Base-by-base conservation (phyloP, 2,329 filamentous ascomycete genomes). In the Cordyceps cateniannulata region DNA sequence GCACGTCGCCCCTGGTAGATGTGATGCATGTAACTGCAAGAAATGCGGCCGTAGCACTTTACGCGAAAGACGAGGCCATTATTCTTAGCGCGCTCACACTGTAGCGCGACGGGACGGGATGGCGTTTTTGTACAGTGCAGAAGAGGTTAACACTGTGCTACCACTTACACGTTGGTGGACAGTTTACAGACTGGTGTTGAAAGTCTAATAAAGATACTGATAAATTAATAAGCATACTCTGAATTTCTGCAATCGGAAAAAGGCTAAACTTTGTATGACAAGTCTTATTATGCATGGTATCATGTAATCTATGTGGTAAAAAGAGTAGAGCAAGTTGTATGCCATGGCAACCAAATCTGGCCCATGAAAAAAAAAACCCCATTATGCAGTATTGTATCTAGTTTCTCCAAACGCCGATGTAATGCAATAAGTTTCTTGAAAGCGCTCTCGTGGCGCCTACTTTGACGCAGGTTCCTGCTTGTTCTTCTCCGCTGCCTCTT, bases 321-420 rank as follows among this genome's bases (percentile, higher is more conserved):
- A 16, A 25, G 44, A 54, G 38, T 29, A 57, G 42, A 48, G 42
- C 54, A 25, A n/a, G 20, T 32, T 27, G 24, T 27, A 44, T 44
- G 12, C 10, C 18, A 49, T 40, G 54, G 16, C 32, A n/a, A 22
- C 45, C 29, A 27, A 45, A 45, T 18, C 10, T 47, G 44, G 44
- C 29, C 45, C 22, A 40, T 40, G n/a, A n/a, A 54, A 18, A 47
- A 45, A 52, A n/a, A 24, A 60, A 38, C 25, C 22, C 35, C 25
- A 54, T 53, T 20, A 54, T 54, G 29, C 42, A 54, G 27, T 29
- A 51, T 14, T 29, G 42, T 51, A 5, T 14, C 2, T 51, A 22
- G 29, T 35, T 29, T 35, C 25, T n/a, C 47, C 56, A 38, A 35
- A 60, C 58, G 58, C 58, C 50, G 12, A 25, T 60, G 12, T n/a